Evolutionary conservation across 495 filamentous ascomycete genomes (phyloP).

Genomic region (Aspergillus homomorphus): DNA sequence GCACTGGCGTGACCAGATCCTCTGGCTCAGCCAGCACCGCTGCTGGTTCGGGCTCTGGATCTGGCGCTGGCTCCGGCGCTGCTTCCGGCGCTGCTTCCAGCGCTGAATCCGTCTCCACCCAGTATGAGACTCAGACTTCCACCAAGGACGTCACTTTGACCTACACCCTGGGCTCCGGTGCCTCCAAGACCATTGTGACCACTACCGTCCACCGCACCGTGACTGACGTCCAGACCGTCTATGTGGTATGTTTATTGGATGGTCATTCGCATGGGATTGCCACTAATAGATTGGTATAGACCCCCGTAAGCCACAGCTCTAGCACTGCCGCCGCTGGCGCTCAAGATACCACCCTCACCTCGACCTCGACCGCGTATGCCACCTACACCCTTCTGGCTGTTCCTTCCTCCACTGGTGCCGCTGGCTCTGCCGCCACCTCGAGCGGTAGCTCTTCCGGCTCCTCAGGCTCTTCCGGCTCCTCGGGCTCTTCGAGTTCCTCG

Average conservation of each 20-base stretch:
- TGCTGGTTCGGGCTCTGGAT: background rate
- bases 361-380: constrained; percentile 21
- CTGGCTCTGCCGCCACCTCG: constrained; percentile 11
- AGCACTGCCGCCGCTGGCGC: background rate
- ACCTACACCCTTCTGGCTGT: constrained; percentile 28
- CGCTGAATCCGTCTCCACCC: constrained; percentile 4
- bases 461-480: constrained; percentile 1
- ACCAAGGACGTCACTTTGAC: constrained; percentile 49
- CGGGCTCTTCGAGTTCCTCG: background rate
- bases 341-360: constrained; percentile 22
- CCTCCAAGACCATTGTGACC: constrained; percentile 53
- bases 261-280: constrained; percentile 8
- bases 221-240: constrained; percentile 37
- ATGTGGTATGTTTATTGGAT: constrained; percentile 31
- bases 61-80: constrained; percentile 9
- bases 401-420: constrained; percentile 19
- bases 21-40: constrained; percentile 2
- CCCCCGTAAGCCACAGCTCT: constrained; percentile 9
- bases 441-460: constrained; percentile 9
- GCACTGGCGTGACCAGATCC: constrained; percentile 16
- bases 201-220: constrained; percentile 54
- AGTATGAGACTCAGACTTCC: constrained; percentile 12
- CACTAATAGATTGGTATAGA: constrained; percentile 5
- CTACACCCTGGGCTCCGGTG: constrained; percentile 58
- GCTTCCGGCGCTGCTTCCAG: background rate